Conservation (phyloP, 2,329 filamentous ascomycete genomes). For the Xenosphaeropsis pyriputrescens region DNA sequence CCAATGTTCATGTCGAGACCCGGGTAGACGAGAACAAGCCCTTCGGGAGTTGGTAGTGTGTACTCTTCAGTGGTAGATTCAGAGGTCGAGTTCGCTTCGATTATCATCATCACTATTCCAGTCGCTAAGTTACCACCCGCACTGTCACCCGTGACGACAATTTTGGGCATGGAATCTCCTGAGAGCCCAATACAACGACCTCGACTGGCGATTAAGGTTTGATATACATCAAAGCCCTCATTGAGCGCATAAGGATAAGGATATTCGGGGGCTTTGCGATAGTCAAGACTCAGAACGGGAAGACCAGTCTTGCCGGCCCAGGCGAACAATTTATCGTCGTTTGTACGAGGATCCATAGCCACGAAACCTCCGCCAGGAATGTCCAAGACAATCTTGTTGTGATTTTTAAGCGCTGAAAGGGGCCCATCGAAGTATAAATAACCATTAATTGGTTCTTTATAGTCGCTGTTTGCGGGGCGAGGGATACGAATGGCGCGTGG, state of each 20-base stretch:
- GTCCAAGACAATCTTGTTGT: conserved; percentile 71
- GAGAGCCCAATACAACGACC: conserved; percentile 65
- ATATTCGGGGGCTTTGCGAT: conserved; percentile 72
- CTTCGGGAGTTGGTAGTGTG: conserved; percentile 60
- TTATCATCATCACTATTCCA: conserved; percentile 74
- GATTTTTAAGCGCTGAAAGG: conserved; percentile 58
- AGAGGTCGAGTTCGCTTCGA: conserved; percentile 53
- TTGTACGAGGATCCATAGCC: conserved; percentile 87
- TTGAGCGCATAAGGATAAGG: conserved; percentile 78
- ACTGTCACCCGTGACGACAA: conserved; percentile 67
- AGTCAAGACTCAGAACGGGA: conserved; percentile 85
- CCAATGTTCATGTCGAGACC: conserved; percentile 93
- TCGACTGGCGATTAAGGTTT: conserved; percentile 54
- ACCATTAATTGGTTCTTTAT: conserved; percentile 66
- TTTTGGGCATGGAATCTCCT: conserved; percentile 46
- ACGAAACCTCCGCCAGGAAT: conserved; percentile 92
- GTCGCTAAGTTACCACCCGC: conserved; percentile 72
- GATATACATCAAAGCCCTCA: conserved; percentile 78
- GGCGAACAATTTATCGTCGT: conserved; percentile 84
- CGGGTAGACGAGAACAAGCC: conserved; percentile 77
- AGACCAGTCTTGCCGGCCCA: conserved; percentile 84
- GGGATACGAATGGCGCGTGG: conserved; percentile 76
- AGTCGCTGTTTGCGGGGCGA: conserved; percentile 63
- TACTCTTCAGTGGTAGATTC: conserved; percentile 37
- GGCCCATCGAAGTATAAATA: conserved; percentile 96